Base-by-base conservation (phyloP, 768 basidiomycete genomes). In the Lactarius akahatsu region DNA sequence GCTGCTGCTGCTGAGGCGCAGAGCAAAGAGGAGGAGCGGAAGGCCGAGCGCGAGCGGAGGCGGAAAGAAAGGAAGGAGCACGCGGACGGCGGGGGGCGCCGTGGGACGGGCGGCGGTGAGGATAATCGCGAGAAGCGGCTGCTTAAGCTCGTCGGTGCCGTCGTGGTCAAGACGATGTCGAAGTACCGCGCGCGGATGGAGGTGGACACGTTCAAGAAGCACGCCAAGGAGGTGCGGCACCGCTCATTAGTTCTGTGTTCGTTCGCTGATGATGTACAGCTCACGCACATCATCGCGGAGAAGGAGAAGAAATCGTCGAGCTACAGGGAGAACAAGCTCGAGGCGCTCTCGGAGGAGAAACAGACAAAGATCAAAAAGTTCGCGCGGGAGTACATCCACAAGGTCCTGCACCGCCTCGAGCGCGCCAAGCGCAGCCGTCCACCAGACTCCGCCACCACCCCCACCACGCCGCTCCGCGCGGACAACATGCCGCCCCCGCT, bases 231-330 rank as follows among this genome's bases (percentile, higher is more conserved):
- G 85, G 96, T 94, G 68, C 67, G 26, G 83, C 73, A 6, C 30
- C 30, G 30, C 26, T n/a, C n/a, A n/a, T n/a, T n/a, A n/a, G n/a
- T 32, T 32, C 32, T 8, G 32, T 32, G 32, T 32, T 32, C 28
- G 28, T 30, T 11, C 36, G 36, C 36, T 36, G 36, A 36, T 36
- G 36, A 10, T 3, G 0, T 15, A 36, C n/a, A 97, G 96, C 80
- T 97, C 67, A 94, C 94, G 0, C 83, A 90, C 65, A 74, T 92
- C 59, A 90, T 99, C 64, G 83, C 88, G n/a, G 91, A 95, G 59
- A 97, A 97, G 76, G 96, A 99, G 81, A 96, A 96, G 77, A 96
- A 94, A 75, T 91, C 92, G 0, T 77, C 86, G 3, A 86, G 85
- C 52, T 98, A 90, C 73, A 38, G 28, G 26, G 61, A 67, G n/a